These are phyloP conservation scores for Trichoderma sp. DNA, from an alignment of 2,329 filamentous ascomycete genomes.

Conservation along the genomic window DNA sequence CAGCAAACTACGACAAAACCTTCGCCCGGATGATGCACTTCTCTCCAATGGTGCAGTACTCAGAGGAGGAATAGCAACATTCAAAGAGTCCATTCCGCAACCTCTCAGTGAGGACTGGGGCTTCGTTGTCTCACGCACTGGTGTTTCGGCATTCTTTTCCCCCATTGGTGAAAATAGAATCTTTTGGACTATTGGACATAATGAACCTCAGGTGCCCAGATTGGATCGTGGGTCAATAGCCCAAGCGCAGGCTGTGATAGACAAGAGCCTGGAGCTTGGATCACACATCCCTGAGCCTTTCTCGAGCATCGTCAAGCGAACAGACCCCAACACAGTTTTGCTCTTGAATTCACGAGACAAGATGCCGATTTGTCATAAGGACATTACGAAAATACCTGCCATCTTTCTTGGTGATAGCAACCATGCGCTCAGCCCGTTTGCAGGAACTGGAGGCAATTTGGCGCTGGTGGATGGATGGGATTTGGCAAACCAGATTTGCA, in stretches of 20 bases:
- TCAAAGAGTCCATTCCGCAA: constrained; percentile 36
- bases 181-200: constrained; percentile 46
- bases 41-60: constrained; percentile 43
- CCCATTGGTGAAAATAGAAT: constrained; percentile 43
- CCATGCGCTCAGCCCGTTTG: constrained; percentile 52
- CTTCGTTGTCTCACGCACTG: constrained; percentile 40
- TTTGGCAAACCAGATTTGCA: constrained; percentile 45
- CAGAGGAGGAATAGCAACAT: constrained; percentile 41
- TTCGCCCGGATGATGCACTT: constrained; percentile 44
- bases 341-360: constrained; percentile 43
- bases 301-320: constrained; percentile 40
- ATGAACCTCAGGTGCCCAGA: neutral
- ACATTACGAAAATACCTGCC: constrained; percentile 30
- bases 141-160: constrained; percentile 46
- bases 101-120: constrained; percentile 44
- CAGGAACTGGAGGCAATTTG: constrained; percentile 51
- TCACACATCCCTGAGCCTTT: constrained; percentile 43
- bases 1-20: constrained; percentile 41
- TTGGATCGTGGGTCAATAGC: neutral
- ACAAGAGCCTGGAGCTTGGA: constrained; percentile 30
- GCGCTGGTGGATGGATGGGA: constrained; percentile 50
- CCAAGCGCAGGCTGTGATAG: neutral
- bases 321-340: constrained; percentile 38
- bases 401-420: constrained; percentile 54
- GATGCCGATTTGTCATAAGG: constrained; percentile 43